Evolutionary conservation across 257 asterid species (phyloP).

Genomic region (Fraxinus excelsior): DNA sequence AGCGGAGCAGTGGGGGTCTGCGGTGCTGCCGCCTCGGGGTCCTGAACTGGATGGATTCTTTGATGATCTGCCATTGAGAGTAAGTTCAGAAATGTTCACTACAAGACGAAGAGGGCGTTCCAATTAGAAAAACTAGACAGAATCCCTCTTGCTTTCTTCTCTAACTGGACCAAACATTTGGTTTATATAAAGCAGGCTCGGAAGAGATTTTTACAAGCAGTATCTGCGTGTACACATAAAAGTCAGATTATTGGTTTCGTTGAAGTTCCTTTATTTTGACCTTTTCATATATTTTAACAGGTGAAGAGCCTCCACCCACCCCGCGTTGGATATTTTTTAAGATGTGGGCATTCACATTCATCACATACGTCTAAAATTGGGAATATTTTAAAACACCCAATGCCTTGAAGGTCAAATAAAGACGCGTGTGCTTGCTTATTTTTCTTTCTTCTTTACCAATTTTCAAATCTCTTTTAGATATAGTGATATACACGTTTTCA

Average conservation of each 20-base stretch:
- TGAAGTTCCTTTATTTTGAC: conserved; percentile 47
- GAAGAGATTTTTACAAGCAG: conserved; percentile 11
- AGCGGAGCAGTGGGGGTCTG: conserved; percentile 63
- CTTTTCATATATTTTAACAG: conserved; percentile 23
- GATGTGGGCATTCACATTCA: not conserved
- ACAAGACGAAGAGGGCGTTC: not conserved
- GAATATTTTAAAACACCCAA: not conserved
- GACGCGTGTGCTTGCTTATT: conserved; percentile 20
- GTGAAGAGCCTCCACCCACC: conserved; percentile 23
- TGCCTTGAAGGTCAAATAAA: conserved; percentile 20
- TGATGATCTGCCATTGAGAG: conserved; percentile 72
- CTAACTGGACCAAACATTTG: conserved; percentile 9
- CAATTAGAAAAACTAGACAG: not conserved
- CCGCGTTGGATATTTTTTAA: conserved; percentile 4
- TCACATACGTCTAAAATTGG: too few relatives aligned
- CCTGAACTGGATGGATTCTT: conserved; percentile 71
- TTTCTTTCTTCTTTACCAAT: not conserved
- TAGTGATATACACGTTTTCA: not conserved
- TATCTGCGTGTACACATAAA: conserved; percentile 18
- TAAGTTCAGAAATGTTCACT: not conserved
- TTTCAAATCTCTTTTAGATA: not conserved
- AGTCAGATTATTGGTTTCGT: conserved; percentile 28
- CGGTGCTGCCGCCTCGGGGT: conserved; percentile 38
- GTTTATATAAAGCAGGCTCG: conserved; percentile 38
- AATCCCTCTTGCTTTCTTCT: not conserved